These are phyloP conservation scores for Thraustotheca clavata DNA, from an alignment of 352 stramenopile species.

Conservation along the genomic window DNA sequence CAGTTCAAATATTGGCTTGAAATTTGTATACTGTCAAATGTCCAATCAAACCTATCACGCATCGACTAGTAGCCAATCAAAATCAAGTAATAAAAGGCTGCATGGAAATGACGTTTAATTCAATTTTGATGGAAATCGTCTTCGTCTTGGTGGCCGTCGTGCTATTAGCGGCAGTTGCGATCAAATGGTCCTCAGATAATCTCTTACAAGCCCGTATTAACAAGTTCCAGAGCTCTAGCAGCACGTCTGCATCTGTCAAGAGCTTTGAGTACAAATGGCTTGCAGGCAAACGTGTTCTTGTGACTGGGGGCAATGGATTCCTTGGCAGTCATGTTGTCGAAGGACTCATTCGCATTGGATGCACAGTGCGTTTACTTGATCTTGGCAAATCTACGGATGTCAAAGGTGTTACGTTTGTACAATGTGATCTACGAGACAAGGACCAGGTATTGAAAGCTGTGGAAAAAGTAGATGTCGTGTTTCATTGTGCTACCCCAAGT, in stretches of 20 bases:
- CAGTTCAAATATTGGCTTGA: too few relatives aligned
- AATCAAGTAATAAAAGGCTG: not conserved
- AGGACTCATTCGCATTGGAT: constrained; percentile 19
- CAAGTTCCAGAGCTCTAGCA: not conserved
- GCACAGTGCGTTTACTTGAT: constrained; percentile 21
- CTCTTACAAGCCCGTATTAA: not conserved
- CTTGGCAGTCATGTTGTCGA: constrained; percentile 21
- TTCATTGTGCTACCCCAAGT: constrained; percentile 20
- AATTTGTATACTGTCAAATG: too few relatives aligned
- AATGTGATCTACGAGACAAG: constrained; percentile 19
- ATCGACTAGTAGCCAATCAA: not conserved
- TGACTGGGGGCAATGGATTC: constrained; percentile 24
- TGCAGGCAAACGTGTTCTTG: not conserved
- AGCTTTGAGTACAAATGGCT: not conserved
- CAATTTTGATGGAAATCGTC: not conserved
- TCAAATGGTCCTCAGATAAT: not conserved
- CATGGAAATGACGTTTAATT: not conserved
- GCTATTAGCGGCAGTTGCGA: not conserved
- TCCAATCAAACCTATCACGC: too few relatives aligned
- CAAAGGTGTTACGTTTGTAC: constrained; percentile 18
- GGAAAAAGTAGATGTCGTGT: constrained; percentile 17
- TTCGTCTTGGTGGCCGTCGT: not conserved
- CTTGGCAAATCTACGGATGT: not conserved
- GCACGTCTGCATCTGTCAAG: not conserved
- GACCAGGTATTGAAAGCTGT: constrained; percentile 10